Evolutionary conservation across 805 yeast species (phyloP), one percentile per base, ranked within the genome.

Genomic region (Metschnikowia kofuensis): DNA sequence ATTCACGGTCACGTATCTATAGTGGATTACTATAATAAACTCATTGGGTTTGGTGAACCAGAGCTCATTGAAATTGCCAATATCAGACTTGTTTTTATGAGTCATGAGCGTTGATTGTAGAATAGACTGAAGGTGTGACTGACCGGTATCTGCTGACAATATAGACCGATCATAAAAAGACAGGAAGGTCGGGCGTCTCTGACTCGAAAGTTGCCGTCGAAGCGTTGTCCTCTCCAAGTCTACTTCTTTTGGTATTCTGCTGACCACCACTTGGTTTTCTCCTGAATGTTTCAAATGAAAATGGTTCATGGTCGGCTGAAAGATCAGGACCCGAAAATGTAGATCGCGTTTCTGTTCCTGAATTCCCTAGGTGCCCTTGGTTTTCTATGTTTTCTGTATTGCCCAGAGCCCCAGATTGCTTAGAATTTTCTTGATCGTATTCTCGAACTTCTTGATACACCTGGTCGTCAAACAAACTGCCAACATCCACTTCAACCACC

Each of bases 1-100:
- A n/a, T 69, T 73, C 55, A 69, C 71, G 55, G 65, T 73, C 44
- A 68, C 70, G 39, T 73, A 72, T 47, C 56, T 73, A 41, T 72
- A 6, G 37, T 9, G n/a, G n/a, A n/a, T n/a, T n/a, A n/a, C n/a
- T n/a, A n/a, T n/a, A n/a, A n/a, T n/a, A n/a, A n/a, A n/a, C n/a
- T n/a, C n/a, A n/a, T n/a, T n/a, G n/a, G n/a, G n/a, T n/a, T n/a
- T n/a, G n/a, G n/a, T n/a, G n/a, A n/a, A n/a, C n/a, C 21, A 21
- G 21, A 21, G 21, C 21, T 21, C 21, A 21, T 21, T 4, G 21
- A 21, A 21, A 21, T 21, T 21, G 21, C 21, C 21, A 21, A 21
- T 4, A 21, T 21, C 21, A 3, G 21, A 21, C 2, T 21, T 21
- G 21, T 21, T 21, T 21, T 21, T 21, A 21, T 21, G 21, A 21